Evolutionary conservation across 2,329 filamentous ascomycete genomes (phyloP), one percentile per base, ranked within the genome.

Genomic region (Aureobasidium melanogenum): DNA sequence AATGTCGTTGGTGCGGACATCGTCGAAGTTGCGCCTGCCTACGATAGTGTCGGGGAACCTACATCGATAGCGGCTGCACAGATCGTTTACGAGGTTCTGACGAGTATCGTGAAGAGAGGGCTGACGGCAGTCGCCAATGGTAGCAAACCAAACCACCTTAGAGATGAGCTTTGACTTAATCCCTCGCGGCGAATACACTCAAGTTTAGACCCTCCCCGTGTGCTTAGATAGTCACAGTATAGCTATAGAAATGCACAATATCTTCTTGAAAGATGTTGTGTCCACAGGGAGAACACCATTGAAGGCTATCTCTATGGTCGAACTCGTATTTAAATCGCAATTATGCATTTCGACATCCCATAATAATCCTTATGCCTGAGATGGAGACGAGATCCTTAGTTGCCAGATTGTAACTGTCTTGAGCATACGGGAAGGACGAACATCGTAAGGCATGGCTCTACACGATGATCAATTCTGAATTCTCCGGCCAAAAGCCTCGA

Each of bases 1-100:
- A 96, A 96, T 70, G 76, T 96, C 5, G 88, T 96, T 6, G 92
- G 90, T 1, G 91, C 91, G 0, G 92, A 96, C 74, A 84, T 96
- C 50, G 92, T 96, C 7, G 91, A 96, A 79, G 89, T 95, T 14
- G 85, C 87, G 47, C 91, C 91, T 0, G 88, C 88, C 15, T 96
- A 95, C 71, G 90, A 96, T 78, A 87, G 88, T 10, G 78, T 77
- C 6, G 89, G 86, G 0, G 91, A 96, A 76, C 87, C 86, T 69
- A 96, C 91, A 41, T 88, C 89, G 12, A 75, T 96, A 65, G 89
- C 89, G n/a, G 91, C 85, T 3, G 90, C 90, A 41, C 91, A 96
- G 79, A 83, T 95, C 41, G 89, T 85, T 1, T 96, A 87, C 72
- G 91, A 96, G 77, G 81, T 96, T n/a, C 73, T 96, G 71, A 95